Evolutionary conservation across 257 asterid genomes (phyloP).

Genomic region (Echites panduratus): DNA sequence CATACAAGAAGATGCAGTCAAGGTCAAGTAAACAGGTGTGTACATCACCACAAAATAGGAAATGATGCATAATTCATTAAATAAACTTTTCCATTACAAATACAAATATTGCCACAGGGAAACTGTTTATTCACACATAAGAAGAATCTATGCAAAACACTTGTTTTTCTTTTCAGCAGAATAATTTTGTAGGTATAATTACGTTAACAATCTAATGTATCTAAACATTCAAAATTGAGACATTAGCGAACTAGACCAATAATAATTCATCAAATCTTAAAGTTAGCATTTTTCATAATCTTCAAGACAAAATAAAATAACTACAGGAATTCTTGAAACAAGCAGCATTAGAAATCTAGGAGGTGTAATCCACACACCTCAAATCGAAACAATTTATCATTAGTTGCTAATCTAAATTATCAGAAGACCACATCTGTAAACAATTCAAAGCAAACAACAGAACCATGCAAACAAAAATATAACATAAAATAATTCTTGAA

Average conservation of each 20-base stretch:
- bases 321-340: not conserved
- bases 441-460: not conserved
- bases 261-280: not conserved
- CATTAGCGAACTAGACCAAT: not conserved
- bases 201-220: not conserved
- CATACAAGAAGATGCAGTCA: not conserved
- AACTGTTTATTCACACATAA: not conserved
- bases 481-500: not conserved
- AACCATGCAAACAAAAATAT: not conserved
- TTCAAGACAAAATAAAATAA: slow-evolving; percentile 1
- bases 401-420: not conserved
- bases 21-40: not conserved
- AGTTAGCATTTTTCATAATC: not conserved
- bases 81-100: not conserved
- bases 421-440: not conserved
- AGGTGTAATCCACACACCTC: not conserved
- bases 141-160: not conserved
- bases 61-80: not conserved
- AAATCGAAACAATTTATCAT: not conserved
- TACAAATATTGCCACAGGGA: not conserved
- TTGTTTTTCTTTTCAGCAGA: not conserved
- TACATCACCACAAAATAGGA: not conserved
- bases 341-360: not conserved
- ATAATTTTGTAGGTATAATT: not conserved
- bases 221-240: not conserved